phyloP scores from a whole-genome alignment of 352 stramenopile species.

The Phytophthora multivora region DNA sequence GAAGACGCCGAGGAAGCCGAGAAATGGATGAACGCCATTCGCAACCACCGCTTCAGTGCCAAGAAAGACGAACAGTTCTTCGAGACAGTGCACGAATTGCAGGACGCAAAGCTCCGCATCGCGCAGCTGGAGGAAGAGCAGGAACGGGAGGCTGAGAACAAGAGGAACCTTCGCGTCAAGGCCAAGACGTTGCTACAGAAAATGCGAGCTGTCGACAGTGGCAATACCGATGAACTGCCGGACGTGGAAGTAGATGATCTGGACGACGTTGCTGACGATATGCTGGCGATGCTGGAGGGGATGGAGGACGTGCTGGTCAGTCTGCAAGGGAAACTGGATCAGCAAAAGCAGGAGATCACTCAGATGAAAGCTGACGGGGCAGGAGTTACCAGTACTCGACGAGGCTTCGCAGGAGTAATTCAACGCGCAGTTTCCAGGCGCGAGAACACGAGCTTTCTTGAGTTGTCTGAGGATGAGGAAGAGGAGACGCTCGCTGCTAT shows the following conservation, averaged over 20 bases:
- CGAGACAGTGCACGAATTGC: constrained; percentile 40
- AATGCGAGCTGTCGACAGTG: constrained; percentile 39
- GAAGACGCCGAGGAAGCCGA: constrained; percentile 49
- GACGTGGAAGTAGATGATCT: constrained; percentile 25
- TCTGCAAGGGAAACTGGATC: constrained; percentile 50
- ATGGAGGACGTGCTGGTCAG: constrained; percentile 67
- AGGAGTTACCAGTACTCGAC: constrained; percentile 17
- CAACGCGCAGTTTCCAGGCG: constrained; percentile 32
- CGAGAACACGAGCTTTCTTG: constrained; percentile 26
- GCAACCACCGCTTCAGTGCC: constrained; percentile 67
- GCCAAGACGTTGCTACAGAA: constrained; percentile 39
- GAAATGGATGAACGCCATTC: constrained; percentile 76
- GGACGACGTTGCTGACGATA: constrained; percentile 38
- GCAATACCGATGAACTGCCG: constrained; percentile 27
- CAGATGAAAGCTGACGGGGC: constrained; percentile 35
- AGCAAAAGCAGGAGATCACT: constrained; percentile 50
- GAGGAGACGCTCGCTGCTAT: constrained; percentile 36
- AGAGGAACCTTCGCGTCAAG: constrained; percentile 25
- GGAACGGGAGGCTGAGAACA: constrained; percentile 29
- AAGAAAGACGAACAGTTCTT: constrained; percentile 51
- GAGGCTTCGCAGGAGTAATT: constrained; percentile 34
- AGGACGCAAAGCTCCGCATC: constrained; percentile 40
- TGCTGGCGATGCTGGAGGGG: constrained; percentile 41
- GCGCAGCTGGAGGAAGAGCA: constrained; percentile 35
- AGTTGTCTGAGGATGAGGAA: constrained; percentile 32